phyloP scores from a whole-genome alignment of 768 basidiomycete species.

The Pseudohyphozyma bogoriensis region DNA sequence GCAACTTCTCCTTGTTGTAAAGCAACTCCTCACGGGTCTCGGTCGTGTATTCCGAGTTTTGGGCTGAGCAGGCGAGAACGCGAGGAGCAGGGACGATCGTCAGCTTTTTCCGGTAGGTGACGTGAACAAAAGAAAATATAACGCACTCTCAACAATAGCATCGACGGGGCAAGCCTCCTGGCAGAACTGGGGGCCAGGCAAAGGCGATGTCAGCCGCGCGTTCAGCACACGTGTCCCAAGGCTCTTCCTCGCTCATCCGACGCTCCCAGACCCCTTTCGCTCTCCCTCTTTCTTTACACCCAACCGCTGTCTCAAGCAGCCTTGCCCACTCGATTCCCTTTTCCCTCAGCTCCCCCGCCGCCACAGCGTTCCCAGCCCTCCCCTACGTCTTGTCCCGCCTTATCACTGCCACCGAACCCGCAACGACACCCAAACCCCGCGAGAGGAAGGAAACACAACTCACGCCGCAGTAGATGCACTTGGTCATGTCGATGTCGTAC shows the following conservation, averaged over 20 bases:
- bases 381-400: no score
- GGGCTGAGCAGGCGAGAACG: slow-evolving; percentile 52
- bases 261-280: no score
- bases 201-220: not conserved
- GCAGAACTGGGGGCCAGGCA: slow-evolving; percentile 51
- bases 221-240: not conserved
- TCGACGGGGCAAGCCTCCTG: slow-evolving; percentile 99
- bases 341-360: no score
- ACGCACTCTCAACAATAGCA: slow-evolving; percentile 93
- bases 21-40: slow-evolving; percentile 96
- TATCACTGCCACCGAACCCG: no score
- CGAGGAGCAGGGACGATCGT: slow-evolving; percentile 2
- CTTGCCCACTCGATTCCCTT: no score
- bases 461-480: slow-evolving; percentile 94
- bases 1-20: slow-evolving; percentile 98
- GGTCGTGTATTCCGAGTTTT: slow-evolving; percentile 95
- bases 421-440: not conserved
- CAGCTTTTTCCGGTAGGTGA: not conserved
- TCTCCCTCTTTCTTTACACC: no score
- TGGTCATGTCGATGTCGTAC: slow-evolving; percentile 99
- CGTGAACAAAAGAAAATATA: slow-evolving; percentile 13
- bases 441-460: not conserved
- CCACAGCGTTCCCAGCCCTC: no score
- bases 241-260: not conserved
- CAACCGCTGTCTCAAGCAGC: no score